Evolutionary conservation across 805 yeast species (phyloP), one percentile per base, ranked within the genome.

Genomic region (Barnettozyma wickerhamii): DNA sequence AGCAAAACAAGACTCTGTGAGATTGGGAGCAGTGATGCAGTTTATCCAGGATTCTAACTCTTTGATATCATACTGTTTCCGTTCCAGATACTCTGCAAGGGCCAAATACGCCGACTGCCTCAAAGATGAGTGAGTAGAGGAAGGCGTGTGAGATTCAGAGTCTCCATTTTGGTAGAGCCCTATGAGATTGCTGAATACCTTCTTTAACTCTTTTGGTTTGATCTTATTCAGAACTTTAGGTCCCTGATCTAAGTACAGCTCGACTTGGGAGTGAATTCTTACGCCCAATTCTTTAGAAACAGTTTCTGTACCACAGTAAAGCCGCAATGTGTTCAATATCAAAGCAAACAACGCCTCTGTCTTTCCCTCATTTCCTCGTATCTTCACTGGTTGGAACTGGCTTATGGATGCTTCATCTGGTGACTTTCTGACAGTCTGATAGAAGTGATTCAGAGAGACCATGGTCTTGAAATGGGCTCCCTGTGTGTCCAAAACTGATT

Each of bases 1-100:
- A 2, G 62, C 43, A 3, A 43, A 29, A 41, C 74, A 69, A 4
- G 71, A 63, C 2, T 50, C 53, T 6, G 55, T 46, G 10, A 72
- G 56, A 30, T 47, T 52, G 1, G 60, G 47, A 0, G 74, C 53
- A 4, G 48, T 32, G 0, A 70, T 46, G 5, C 71, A 63, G 6
- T 44, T 39, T 3, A 52, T 40, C 51, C 50, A 48, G 6, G 12
- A 20, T 14, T 38, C 24, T 5, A 53, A 14, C 7, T 49, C 52
- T 3, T 38, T 18, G 24, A 40, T 40, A 7, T 42, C 35, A 10
- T 41, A 37, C 2, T 38, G 26, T 13, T 42, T 31, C n/a, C 21
- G 17, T 12, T 20, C 13, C 12, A 27, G 9, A 14, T 14, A 19
- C 10, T 30, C 30, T 12, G 26, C 26, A 9, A 35, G 24, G 30